Conservation (phyloP, 768 basidiomycete species). For the Trametes cubensis region DNA sequence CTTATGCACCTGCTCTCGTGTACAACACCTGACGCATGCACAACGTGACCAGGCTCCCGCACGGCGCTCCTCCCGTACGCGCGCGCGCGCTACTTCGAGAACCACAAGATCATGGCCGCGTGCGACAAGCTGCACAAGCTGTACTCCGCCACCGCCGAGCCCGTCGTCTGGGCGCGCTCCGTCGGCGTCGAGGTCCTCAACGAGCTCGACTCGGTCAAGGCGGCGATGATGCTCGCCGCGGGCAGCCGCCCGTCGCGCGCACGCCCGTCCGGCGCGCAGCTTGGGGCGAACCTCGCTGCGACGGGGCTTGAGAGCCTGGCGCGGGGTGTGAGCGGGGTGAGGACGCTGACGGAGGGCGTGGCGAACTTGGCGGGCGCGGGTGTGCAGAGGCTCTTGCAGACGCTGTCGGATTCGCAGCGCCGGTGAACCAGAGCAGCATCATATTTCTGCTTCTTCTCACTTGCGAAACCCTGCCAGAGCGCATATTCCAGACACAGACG, state of each 20-base stretch:
- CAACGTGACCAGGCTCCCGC: constrained; percentile 56
- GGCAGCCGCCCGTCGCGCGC: constrained; percentile 43
- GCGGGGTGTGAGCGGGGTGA: constrained; percentile 39
- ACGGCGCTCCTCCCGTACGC: constrained; percentile 78
- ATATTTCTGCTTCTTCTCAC: background rate
- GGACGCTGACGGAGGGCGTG: constrained; percentile 33
- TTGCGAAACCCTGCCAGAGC: too few relatives aligned
- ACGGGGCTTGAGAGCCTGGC: constrained; percentile 48
- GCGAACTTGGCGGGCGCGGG: constrained; percentile 22
- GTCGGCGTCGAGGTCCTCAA: constrained; percentile 90
- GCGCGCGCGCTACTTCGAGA: constrained; percentile 78
- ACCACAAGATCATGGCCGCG: constrained; percentile 82
- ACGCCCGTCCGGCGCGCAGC: constrained; percentile 13
- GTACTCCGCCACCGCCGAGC: constrained; percentile 66
- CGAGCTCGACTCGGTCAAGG: constrained; percentile 82
- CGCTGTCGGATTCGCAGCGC: constrained; percentile 6
- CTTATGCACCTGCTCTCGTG: background rate
- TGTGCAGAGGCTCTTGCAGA: constrained; percentile 24
- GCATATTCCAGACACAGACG: too few relatives aligned
- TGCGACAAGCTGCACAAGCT: constrained; percentile 91
- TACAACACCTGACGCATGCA: background rate
- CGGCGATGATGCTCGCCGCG: constrained; percentile 79
- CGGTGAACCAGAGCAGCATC: background rate
- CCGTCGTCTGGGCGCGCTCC: constrained; percentile 85
- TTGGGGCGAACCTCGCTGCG: constrained; percentile 36